These are phyloP conservation scores for Aspergillus costaricaensis DNA, from an alignment of 2,329 filamentous ascomycete genomes.

Conservation along the genomic window DNA sequence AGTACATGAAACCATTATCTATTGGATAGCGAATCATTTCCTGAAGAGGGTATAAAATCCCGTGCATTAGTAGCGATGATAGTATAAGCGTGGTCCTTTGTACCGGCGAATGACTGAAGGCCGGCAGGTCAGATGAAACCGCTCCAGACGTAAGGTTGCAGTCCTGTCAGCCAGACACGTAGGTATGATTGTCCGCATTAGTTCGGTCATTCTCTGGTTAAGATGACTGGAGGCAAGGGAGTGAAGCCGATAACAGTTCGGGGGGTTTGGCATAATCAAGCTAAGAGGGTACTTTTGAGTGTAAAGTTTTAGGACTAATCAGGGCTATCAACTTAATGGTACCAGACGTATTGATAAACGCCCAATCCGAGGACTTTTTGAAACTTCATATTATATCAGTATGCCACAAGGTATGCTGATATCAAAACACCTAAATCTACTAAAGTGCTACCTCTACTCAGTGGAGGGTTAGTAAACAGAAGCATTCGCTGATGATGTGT, in stretches of 20 bases:
- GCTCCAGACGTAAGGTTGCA: neutral
- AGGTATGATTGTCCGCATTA: neutral
- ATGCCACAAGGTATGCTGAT: too few species aligned
- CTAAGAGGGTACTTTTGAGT: neutral
- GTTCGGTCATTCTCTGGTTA: conserved; percentile 3
- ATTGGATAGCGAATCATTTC: conserved; percentile 33
- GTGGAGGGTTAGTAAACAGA: too few species aligned
- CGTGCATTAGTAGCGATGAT: conserved; percentile 7
- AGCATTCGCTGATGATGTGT: too few species aligned
- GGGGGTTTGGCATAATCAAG: too few species aligned
- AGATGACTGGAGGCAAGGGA: neutral
- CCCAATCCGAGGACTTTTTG: too few species aligned
- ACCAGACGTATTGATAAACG: too few species aligned
- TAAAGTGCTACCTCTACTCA: too few species aligned
- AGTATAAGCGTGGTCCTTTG: conserved; percentile 5
- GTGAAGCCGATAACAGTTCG: too few species aligned
- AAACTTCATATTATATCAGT: too few species aligned
- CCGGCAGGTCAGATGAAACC: conserved; percentile 6
- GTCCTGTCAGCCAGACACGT: neutral
- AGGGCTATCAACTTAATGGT: too few species aligned
- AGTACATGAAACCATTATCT: neutral
- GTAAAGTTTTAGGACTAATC: too few species aligned
- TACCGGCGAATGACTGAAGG: conserved; percentile 14
- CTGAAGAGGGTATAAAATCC: conserved; percentile 36
- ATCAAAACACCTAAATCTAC: too few species aligned